Evolutionary conservation across 179 eudicot genomes (phyloP), one percentile per base, ranked within the genome.

Genomic region (Spinacia oleracea): DNA sequence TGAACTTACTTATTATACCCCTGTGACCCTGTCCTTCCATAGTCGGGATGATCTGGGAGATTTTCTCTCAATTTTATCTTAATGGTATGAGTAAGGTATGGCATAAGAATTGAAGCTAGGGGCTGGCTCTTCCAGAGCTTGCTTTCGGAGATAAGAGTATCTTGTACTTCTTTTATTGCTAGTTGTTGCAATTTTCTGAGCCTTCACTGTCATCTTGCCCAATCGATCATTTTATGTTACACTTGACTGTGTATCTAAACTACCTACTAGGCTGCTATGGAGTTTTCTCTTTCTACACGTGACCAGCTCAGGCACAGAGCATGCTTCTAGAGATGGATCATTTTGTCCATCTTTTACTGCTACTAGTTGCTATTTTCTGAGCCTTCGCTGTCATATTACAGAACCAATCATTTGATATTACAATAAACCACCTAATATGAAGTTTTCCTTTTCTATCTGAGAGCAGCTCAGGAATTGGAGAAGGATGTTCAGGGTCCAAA

Each of bases 401-500:
- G 5, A 25, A 27, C 38, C 27, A 45, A 10, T 4, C 7, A 15
- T 29, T 29, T 14, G 7, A 4, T 40, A 43, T 53, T 66, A 9
- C 46, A 12, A 32, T 76, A 27, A 25, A 21, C 27, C 48, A 46
- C 42, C 72, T 69, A 59, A 78, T 48, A 8, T 45, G 53, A 23
- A 51, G 38, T 59, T 46, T 76, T 76, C 56, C 2, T 9, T 53
- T 76, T 70, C 27, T 64, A 64, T 71, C 23, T 77, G 76, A 82
- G 77, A 84, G 83, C 96, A 96, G 99, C 98, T 84, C 98, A 91
- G 88, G 99, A 96, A 46, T 86, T 93, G 90, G 97, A 90, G 87
- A 91, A 96, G 85, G 98, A 91, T 85, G 77, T 93, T 48, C 82
- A 89, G 76, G 97, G 97, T 70, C 80, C 91, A 76, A 82, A 80